phyloP scores from a whole-genome alignment of 306 rosid genomes.

The Prunus kanzakura region DNA sequence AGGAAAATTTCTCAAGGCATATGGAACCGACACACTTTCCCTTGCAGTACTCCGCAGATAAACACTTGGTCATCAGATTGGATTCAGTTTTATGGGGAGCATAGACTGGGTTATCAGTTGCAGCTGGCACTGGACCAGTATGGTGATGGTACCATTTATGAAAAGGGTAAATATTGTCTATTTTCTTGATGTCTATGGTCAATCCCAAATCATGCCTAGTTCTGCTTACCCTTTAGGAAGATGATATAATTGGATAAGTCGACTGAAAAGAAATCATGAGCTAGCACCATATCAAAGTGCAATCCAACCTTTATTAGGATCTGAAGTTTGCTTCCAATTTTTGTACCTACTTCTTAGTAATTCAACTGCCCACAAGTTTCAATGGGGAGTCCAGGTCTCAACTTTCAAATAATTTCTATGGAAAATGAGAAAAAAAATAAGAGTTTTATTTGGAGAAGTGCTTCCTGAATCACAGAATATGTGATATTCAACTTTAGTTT shows the following conservation, averaged over 20 bases:
- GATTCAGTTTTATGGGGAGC: constrained; percentile 83
- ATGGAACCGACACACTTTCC: constrained; percentile 8
- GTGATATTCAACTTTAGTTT: background rate
- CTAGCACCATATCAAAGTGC: background rate
- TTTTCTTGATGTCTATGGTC: background rate
- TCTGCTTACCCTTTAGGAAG: background rate
- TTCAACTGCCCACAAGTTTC: background rate
- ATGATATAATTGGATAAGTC: background rate
- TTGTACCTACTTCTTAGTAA: background rate
- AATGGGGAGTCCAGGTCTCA: background rate
- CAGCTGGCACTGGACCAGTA: constrained; percentile 62
- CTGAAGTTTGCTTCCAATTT: background rate
- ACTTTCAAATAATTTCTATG: background rate
- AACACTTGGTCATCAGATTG: constrained; percentile 92
- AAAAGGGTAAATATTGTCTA: constrained; percentile 55
- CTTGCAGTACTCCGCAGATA: constrained; percentile 81
- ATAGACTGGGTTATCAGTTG: constrained; percentile 81
- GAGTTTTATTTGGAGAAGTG: background rate
- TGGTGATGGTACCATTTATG: constrained; percentile 63
- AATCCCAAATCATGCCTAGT: background rate
- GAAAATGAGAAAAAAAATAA: background rate
- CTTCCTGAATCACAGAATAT: background rate
- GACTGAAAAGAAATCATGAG: background rate
- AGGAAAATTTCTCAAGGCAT: background rate
- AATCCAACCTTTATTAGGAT: background rate